These are phyloP conservation scores for Amborella trichopoda DNA, from an alignment of 164 flowering plant species.

Conservation along the genomic window DNA sequence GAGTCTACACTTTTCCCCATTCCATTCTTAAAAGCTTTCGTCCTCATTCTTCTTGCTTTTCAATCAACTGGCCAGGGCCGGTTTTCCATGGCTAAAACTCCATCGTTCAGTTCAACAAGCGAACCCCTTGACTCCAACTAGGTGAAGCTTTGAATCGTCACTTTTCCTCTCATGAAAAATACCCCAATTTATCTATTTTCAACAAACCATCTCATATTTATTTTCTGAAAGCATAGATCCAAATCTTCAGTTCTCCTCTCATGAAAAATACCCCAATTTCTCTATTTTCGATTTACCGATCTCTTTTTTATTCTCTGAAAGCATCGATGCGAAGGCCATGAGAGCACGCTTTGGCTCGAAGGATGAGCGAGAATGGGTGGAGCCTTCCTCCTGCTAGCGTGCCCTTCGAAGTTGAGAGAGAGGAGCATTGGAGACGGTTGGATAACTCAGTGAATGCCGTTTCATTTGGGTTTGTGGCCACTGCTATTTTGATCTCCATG, in stretches of 20 bases:
- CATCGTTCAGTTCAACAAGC: no score
- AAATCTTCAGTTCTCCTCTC: not conserved
- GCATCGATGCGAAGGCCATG: not conserved
- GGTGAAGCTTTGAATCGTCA: no score
- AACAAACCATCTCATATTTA: not conserved
- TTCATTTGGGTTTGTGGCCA: conserved; percentile 88
- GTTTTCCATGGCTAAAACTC: no score
- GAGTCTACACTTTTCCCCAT: no score
- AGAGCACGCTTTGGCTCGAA: not conserved
- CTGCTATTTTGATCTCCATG: conserved; percentile 85
- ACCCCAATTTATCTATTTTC: no score
- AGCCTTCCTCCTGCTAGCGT: conserved; percentile 29
- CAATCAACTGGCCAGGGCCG: no score
- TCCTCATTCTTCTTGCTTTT: no score
- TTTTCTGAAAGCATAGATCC: not conserved
- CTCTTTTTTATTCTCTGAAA: not conserved
- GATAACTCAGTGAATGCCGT: conserved; percentile 80
- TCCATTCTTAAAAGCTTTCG: no score
- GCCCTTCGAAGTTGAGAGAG: conserved; percentile 29
- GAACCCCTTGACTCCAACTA: no score
- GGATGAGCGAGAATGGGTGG: conserved; percentile 15
- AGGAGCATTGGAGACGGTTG: conserved; percentile 55
- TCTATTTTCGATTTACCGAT: not conserved
- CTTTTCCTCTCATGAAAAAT: no score
- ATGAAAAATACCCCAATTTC: not conserved